Percentiles rank a stretch among this genome's conserved stretches.
Evolutionary conservation across 2,329 filamentous ascomycete genomes (phyloP).

Genomic region (Cytospora leucostoma): DNA sequence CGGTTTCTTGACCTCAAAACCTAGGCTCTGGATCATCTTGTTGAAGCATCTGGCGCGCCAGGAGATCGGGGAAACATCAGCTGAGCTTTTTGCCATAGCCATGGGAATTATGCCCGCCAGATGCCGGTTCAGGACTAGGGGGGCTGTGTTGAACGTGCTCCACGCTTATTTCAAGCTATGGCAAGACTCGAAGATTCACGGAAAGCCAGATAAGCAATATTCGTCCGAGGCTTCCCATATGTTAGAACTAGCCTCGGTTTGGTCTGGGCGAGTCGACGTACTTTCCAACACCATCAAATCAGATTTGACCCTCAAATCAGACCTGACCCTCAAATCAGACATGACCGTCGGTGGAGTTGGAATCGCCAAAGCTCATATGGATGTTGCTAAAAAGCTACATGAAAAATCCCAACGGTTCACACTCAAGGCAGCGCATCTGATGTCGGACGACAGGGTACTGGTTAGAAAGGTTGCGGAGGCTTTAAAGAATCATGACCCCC

Average conservation of each 20-base stretch:
- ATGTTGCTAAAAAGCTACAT: neutral
- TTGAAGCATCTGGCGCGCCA: slow-evolving; percentile 16
- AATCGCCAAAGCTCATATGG: neutral
- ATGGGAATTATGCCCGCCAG: slow-evolving; percentile 14
- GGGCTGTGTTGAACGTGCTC: slow-evolving; percentile 20
- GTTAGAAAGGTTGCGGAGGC: slow-evolving; percentile 11
- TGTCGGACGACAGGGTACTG: slow-evolving; percentile 21
- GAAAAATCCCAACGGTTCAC: slow-evolving; percentile 12
- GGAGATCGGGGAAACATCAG: slow-evolving; percentile 4
- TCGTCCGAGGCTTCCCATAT: neutral
- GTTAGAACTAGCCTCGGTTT: slow-evolving; percentile 8
- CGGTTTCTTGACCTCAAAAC: slow-evolving; percentile 5
- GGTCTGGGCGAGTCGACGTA: slow-evolving; percentile 20
- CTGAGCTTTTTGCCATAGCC: slow-evolving; percentile 15
- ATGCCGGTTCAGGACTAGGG: slow-evolving; percentile 7
- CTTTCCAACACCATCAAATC: neutral
- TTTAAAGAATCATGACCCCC: slow-evolving; percentile 8
- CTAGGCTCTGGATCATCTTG: slow-evolving; percentile 15
- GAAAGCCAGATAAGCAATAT: slow-evolving; percentile 6
- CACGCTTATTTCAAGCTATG: slow-evolving; percentile 21
- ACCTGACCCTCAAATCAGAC: slow-evolving; percentile 3
- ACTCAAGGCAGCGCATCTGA: slow-evolving; percentile 13
- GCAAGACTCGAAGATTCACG: slow-evolving; percentile 17
- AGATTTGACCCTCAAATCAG: slow-evolving; percentile 10
- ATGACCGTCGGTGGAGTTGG: slow-evolving; percentile 3